Base-by-base conservation (phyloP, 73 alveolate genomes). In the Tetrahymena borealis region DNA sequence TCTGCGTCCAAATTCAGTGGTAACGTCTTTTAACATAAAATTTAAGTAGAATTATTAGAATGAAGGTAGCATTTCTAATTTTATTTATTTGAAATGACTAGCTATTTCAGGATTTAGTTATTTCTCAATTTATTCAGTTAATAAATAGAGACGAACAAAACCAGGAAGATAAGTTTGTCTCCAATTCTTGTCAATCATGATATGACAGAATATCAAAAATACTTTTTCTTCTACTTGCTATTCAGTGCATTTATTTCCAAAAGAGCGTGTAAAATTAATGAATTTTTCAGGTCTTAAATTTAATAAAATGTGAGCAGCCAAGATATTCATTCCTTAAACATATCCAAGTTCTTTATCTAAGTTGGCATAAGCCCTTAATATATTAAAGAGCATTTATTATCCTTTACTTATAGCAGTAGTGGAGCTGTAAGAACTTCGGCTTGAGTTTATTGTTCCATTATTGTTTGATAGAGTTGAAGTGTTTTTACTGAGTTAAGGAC, bases 241-340 rank as follows among this genome's bases (percentile, higher is more conserved):
- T 40, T 40, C 91, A 39, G 38, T 39, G n/a, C 60, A 92, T 79
- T 36, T 92, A 41, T 35, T 93, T 39, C 85, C 85, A 60, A 60
- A 60, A 20, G 85, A 60, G 11, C 90, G 91, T 31, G 91, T 33
- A 20, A 38, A 60, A 39, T 79, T 79, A 7, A 85, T n/a, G 24
- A 38, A 33, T 90, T 93, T 92, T 90, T 93, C 95, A 31, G 39
- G 18, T 85, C 40, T 41, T 85, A 85, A 32, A 40, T 39, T 32
- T 28, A 79, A 90, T 32, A 79, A 31, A 18, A 93, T 93, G 15
- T 91, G 38, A 32, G 93, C 79, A 10, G 91, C 95, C 10, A 92
- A 38, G 33, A 92, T 43, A 79, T 92, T 92, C 95, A 92, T 92
- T 39, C 95, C 95, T 37, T 92, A 79, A 15, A 92, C 95, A 79